These are phyloP conservation scores for Pseudomonodictys pantanalensis DNA, from an alignment of 495 filamentous ascomycete species.

Conservation along the genomic window DNA sequence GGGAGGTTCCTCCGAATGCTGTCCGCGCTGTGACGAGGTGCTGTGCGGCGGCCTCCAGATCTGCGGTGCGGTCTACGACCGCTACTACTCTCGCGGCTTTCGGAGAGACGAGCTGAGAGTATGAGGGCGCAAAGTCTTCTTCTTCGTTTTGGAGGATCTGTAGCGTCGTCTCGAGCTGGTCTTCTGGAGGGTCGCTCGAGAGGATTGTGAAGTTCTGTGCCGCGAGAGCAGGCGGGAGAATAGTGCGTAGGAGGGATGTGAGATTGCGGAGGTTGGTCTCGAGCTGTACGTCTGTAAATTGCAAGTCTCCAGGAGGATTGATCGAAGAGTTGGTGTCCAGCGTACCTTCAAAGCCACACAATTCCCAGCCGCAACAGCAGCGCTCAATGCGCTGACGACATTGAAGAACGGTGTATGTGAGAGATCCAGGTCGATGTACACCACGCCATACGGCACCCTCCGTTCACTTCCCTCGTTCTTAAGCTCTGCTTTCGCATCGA, in stretches of 20 bases:
- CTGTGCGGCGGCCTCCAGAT: slow-evolving; percentile 47
- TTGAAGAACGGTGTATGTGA: slow-evolving; percentile 51
- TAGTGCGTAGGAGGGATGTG: slow-evolving; percentile 41
- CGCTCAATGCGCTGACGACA: slow-evolving; percentile 46
- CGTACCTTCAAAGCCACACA: slow-evolving; percentile 52
- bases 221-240: slow-evolving; percentile 46
- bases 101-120: slow-evolving; percentile 38
- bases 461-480: slow-evolving; percentile 43
- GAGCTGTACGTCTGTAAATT: slow-evolving; percentile 35
- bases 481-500: slow-evolving; percentile 44
- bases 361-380: slow-evolving; percentile 53
- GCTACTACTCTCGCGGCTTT: slow-evolving; percentile 44
- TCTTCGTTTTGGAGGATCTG: slow-evolving; percentile 27
- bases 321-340: background rate
- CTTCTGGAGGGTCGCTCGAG: slow-evolving; percentile 1
- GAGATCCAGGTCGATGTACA: slow-evolving; percentile 50
- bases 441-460: slow-evolving; percentile 45
- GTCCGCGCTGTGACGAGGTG: slow-evolving; percentile 50
- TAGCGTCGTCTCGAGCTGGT: background rate
- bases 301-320: too few species aligned
- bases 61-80: slow-evolving; percentile 53
- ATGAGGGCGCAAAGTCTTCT: slow-evolving; percentile 2
- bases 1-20: slow-evolving; percentile 49
- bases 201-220: slow-evolving; percentile 47
- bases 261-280: slow-evolving; percentile 40